These are phyloP conservation scores for Theileria equi DNA, from an alignment of 169 alveolate species.

Conservation along the genomic window DNA sequence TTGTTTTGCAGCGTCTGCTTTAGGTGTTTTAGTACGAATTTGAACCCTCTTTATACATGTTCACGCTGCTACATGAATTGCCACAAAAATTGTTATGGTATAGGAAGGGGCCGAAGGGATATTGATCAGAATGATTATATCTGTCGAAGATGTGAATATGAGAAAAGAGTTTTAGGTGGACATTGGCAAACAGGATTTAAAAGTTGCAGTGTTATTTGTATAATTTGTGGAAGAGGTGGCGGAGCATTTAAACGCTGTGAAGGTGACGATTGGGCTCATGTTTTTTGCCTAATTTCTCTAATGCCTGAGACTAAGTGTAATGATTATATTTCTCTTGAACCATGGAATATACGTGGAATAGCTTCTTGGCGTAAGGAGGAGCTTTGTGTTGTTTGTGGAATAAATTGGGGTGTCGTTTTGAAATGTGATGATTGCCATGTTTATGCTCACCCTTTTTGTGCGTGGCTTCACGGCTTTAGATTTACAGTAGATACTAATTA, in stretches of 20 bases:
- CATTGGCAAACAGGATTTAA: conserved; percentile 68
- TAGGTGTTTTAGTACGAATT: conserved; percentile 39
- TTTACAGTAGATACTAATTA: not conserved
- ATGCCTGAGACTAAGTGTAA: conserved; percentile 49
- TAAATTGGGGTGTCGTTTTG: conserved; percentile 29
- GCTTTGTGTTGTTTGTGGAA: conserved; percentile 50
- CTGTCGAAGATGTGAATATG: conserved; percentile 73
- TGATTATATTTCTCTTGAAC: conserved; percentile 24
- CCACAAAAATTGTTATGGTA: conserved; percentile 73
- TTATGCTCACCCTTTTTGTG: conserved; percentile 73
- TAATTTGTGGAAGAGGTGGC: conserved; percentile 70
- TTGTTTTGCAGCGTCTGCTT: conserved; percentile 67
- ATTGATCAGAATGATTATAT: conserved; percentile 58
- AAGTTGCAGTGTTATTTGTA: conserved; percentile 62
- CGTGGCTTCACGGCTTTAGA: conserved; percentile 70
- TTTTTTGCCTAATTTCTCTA: conserved; percentile 41
- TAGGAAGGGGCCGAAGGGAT: conserved; percentile 28
- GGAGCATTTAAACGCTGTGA: conserved; percentile 70
- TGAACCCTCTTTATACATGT: conserved; percentile 70
- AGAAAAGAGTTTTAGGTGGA: conserved; percentile 66
- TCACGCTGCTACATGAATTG: conserved; percentile 61
- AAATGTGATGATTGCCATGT: conserved; percentile 53
- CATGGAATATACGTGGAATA: conserved; percentile 22
- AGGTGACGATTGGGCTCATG: conserved; percentile 60
- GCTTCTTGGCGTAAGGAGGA: conserved; percentile 29